Evolutionary conservation across 768 basidiomycete species (phyloP).

Genomic region (Rhizopogon vulgaris): DNA sequence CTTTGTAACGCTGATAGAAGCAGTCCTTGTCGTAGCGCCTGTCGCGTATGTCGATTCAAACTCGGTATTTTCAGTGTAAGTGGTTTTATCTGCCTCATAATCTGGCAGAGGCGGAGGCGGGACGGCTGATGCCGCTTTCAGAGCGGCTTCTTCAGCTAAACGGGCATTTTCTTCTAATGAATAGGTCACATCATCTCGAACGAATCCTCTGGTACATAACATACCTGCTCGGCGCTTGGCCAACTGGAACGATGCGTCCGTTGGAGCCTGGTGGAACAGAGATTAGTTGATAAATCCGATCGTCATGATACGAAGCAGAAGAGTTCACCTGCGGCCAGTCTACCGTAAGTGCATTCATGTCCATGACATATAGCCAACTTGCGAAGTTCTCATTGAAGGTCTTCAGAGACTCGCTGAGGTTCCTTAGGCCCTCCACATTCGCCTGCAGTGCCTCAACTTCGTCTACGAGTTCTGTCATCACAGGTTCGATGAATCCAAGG

Average conservation of each 20-base stretch:
- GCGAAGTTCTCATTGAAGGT: slow-evolving; percentile 93
- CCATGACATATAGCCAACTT: slow-evolving; percentile 85
- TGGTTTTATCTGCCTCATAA: slow-evolving; percentile 26
- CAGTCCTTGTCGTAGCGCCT: slow-evolving; percentile 15
- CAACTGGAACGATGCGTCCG: slow-evolving; percentile 50
- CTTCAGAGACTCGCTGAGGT: slow-evolving; percentile 67
- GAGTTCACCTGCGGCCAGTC: slow-evolving; percentile 79
- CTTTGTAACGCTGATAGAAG: slow-evolving; percentile 34
- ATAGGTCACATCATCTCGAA: neutral
- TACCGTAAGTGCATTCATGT: slow-evolving; percentile 91
- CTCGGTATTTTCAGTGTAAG: slow-evolving; percentile 22
- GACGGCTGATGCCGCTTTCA: slow-evolving; percentile 29
- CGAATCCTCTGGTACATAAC: slow-evolving; percentile 1
- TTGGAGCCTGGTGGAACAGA: slow-evolving; percentile 42
- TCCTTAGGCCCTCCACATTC: slow-evolving; percentile 67
- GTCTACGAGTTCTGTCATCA: slow-evolving; percentile 80
- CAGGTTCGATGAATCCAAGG: slow-evolving; percentile 79
- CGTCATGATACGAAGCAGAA: slow-evolving; percentile 3
- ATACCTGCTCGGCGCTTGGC: slow-evolving; percentile 58
- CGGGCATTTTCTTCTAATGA: slow-evolving; percentile 51
- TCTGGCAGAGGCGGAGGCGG: slow-evolving; percentile 22
- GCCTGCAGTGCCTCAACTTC: slow-evolving; percentile 76
- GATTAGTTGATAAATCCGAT: neutral
- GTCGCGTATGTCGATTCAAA: slow-evolving; percentile 31
- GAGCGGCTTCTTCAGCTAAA: slow-evolving; percentile 45